Conservation (phyloP, 345 rosid genomes). For the Sonneratia caseolaris region DNA sequence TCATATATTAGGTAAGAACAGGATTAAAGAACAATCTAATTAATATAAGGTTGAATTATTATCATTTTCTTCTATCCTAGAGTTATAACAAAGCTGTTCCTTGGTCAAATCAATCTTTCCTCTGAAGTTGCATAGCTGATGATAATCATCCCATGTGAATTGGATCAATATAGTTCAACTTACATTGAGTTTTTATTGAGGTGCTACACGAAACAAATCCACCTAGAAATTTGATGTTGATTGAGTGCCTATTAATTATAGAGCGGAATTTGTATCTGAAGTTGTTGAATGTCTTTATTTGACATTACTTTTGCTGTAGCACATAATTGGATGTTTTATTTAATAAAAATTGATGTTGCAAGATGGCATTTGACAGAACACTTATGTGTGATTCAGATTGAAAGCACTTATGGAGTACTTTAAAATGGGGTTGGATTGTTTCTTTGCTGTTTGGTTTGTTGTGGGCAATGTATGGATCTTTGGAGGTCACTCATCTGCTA, state of each 20-base stretch:
- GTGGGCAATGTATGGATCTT: conserved; percentile 98
- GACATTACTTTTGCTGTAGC: background rate
- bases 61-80: background rate
- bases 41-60: background rate
- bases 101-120: background rate
- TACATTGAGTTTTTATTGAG: background rate
- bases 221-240: background rate
- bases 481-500: conserved; percentile 85
- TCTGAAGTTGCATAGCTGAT: background rate
- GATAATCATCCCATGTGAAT: background rate
- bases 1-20: background rate
- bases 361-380: background rate
- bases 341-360: background rate
- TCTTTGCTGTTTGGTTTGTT: conserved; percentile 98
- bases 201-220: background rate
- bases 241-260: background rate
- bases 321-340: background rate
- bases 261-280: background rate
- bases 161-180: background rate
- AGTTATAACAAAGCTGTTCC: background rate
- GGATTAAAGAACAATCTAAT: background rate
- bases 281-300: background rate
- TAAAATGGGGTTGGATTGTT: conserved; percentile 96
- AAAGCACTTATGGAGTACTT: conserved; percentile 82
- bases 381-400: conserved; percentile 34